Conservation (phyloP, 1,284 basidiomycete species). For the Naganishia sp. region DNA sequence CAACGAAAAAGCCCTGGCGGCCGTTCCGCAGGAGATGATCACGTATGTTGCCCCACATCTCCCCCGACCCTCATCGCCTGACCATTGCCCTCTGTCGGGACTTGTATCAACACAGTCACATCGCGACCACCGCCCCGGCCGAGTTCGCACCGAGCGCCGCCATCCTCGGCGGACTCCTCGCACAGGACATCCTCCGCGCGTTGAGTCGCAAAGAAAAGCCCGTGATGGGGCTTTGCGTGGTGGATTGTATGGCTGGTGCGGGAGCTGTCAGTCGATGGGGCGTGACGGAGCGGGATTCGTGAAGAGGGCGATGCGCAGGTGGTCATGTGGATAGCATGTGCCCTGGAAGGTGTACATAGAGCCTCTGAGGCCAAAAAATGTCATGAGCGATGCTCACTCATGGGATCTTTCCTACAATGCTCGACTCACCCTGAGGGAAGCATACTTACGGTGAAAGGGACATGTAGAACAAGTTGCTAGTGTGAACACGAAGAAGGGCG, state of each 20-base stretch:
- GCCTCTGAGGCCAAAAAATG: no score
- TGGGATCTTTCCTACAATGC: no score
- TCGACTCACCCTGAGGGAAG: no score
- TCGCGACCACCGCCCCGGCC: conserved; percentile 70
- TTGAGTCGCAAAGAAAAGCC: conserved; percentile 87
- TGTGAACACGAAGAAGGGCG: no score
- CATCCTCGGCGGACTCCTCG: conserved; percentile 88
- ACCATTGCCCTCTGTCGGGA: no score
- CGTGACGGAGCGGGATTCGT: conserved; percentile 36
- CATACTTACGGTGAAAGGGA: no score
- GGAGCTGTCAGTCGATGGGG: conserved; percentile 45
- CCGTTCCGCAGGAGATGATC: conserved; percentile 59
- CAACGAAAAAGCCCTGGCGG: conserved; percentile 65
- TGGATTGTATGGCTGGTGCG: conserved; percentile 70
- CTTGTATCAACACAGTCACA: conserved; percentile 54
- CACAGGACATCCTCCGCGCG: conserved; percentile 91
- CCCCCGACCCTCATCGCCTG: no score
- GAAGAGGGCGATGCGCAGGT: no score
- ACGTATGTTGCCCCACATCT: conserved; percentile 38
- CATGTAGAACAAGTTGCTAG: no score
- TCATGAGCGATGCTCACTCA: no score
- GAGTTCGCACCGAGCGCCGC: conserved; percentile 89
- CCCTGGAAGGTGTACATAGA: no score
- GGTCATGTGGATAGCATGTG: no score
- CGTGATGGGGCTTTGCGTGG: conserved; percentile 86